These are phyloP conservation scores for Moesziomyces sp. DNA, from an alignment of 1,284 basidiomycete genomes.

Conservation along the genomic window DNA sequence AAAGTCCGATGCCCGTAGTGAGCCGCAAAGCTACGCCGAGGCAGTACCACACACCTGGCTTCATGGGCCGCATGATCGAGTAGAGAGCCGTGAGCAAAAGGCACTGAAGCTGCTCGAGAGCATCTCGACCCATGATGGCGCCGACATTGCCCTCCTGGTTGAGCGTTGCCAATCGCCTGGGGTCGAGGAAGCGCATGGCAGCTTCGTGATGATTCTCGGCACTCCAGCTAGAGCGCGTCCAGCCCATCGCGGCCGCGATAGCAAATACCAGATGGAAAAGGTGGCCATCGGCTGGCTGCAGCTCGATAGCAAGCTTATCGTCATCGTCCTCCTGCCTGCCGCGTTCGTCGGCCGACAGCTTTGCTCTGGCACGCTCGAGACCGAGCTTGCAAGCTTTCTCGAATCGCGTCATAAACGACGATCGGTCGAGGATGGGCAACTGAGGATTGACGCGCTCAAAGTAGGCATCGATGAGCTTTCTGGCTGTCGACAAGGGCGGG, in stretches of 20 bases:
- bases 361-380: constrained; percentile 29
- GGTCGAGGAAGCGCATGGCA: constrained; percentile 49
- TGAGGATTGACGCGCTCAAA: constrained; percentile 51
- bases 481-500: constrained; percentile 38
- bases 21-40: constrained; percentile 47
- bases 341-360: constrained; percentile 16
- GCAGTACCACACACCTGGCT: constrained; percentile 49
- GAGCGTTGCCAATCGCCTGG: constrained; percentile 12
- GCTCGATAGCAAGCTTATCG: constrained; percentile 39
- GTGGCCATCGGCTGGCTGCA: constrained; percentile 47
- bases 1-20: constrained; percentile 45
- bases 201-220: constrained; percentile 52
- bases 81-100: constrained; percentile 46
- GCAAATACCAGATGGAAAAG: constrained; percentile 53
- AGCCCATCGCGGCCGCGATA: constrained; percentile 49
- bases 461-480: constrained; percentile 50
- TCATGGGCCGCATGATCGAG: constrained; percentile 52
- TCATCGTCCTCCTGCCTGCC: constrained; percentile 14
- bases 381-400: constrained; percentile 34
- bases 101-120: constrained; percentile 49
- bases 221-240: constrained; percentile 42
- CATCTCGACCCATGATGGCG: constrained; percentile 47
- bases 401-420: constrained; percentile 41
- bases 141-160: constrained; percentile 45
- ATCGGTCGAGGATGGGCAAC: constrained; percentile 39